Evolutionary conservation across 805 yeast genomes (phyloP).

Genomic region (Yarrowia sp.): DNA sequence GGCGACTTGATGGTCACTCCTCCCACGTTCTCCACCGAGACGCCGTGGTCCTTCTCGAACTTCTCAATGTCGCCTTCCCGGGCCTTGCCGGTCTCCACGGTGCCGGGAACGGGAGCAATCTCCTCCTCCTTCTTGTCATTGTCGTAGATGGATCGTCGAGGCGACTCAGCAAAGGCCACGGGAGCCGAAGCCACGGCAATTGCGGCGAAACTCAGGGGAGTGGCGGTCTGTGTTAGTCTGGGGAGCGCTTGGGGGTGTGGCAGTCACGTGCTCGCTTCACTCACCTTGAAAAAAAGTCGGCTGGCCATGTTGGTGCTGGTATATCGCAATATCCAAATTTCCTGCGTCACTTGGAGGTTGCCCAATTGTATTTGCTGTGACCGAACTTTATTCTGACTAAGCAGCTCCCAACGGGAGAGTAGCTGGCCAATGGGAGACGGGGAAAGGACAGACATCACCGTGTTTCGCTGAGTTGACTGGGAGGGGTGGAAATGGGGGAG

Average conservation of each 20-base stretch:
- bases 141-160: conserved; percentile 46
- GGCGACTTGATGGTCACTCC: conserved; percentile 66
- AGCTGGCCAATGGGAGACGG: background rate
- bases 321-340: background rate
- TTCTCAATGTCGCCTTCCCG: conserved; percentile 38
- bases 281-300: conserved; percentile 38
- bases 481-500: background rate
- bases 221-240: conserved; percentile 30
- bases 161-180: conserved; percentile 35
- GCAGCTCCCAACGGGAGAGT: background rate
- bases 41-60: conserved; percentile 41
- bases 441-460: too few species aligned
- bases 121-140: conserved; percentile 44
- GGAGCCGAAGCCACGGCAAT: conserved; percentile 33
- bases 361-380: conserved; percentile 31
- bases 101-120: conserved; percentile 47
- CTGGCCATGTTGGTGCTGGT: conserved; percentile 28
- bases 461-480: background rate
- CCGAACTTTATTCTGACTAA: conserved; percentile 23
- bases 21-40: conserved; percentile 53
- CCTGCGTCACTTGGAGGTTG: conserved; percentile 15
- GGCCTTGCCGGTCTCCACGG: conserved; percentile 41
- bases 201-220: conserved; percentile 26
- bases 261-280: background rate
- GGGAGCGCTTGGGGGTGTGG: background rate